Evolutionary conservation across 192 early-diverging fungal species (phyloP), one percentile per base, ranked within the genome.

Genomic region (Linnemannia elongata): DNA sequence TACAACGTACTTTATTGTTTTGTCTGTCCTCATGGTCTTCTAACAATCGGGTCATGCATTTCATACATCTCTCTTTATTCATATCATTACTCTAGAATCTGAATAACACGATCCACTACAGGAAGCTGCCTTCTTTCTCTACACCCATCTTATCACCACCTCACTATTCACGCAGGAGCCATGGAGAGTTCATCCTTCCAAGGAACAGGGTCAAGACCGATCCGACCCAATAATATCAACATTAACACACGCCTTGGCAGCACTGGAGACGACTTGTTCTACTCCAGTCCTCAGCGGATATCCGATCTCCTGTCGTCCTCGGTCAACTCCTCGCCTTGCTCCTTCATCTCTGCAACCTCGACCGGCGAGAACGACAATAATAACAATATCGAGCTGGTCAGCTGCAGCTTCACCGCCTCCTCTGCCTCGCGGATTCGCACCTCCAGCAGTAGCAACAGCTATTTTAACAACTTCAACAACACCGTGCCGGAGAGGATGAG

Each of bases 271-370:
- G 12, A 66, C 9, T 33, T 30, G 3, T 66, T 30, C 60, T 63
- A 63, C 30, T 66, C 60, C 12, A 69, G 60, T 45, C 52, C 69
- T 18, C 54, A 70, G 2, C 81, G 44, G 72, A 73, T 41, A 45
- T 45, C 69, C 20, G 54, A 45, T 1, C 73, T 77, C 55, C 77
- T 80, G 45, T 80, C 69, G 42, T 77, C 83, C n/a, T 86, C 79
- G 0, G 42, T 24, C 57, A 73, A 49, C 24, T 86, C 83, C n/a
- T 86, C 83, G 9, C 79, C 78, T 18, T 81, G 83, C 30, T 86
- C 78, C 0, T 86, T 86, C 39, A 77, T 80, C 27, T 86, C 83
- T 17, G 78, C 79, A 6, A 68, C 69, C 18, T 80, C 74, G 66
- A 57, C 78, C 42, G 63, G 69, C 33, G 83, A 85, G 12, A 72